These are phyloP conservation scores for Wilcoxina mikolae DNA, from an alignment of 495 filamentous ascomycete species.

Conservation along the genomic window DNA sequence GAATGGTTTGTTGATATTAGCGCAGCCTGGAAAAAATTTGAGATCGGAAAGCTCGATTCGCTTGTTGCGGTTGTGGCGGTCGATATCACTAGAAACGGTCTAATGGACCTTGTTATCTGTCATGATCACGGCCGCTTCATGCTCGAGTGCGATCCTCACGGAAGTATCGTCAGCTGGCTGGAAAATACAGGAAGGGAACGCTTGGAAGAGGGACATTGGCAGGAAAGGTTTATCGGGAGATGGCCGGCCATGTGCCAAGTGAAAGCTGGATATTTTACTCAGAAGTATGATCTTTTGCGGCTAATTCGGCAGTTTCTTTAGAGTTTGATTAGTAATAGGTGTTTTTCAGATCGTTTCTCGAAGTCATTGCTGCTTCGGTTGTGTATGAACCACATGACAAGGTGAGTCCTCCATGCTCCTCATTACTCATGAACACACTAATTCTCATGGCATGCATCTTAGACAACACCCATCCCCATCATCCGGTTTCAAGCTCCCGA, in stretches of 20 bases:
- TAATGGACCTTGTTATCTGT: slow-evolving; percentile 15
- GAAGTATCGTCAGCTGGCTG: background rate
- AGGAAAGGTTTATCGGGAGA: slow-evolving; percentile 15
- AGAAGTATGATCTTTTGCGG: slow-evolving; percentile 12
- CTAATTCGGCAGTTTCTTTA: no score
- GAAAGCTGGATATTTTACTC: slow-evolving; percentile 22
- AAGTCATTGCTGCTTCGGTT: slow-evolving; percentile 14
- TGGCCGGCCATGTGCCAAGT: slow-evolving; percentile 21
- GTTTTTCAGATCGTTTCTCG: slow-evolving; percentile 6
- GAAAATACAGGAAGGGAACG: background rate
- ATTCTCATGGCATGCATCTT: background rate
- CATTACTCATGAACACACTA: no score
- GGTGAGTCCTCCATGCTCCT: background rate
- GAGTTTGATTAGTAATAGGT: background rate
- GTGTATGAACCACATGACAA: slow-evolving; percentile 10
- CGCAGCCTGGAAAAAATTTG: slow-evolving; percentile 3
- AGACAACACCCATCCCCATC: slow-evolving; percentile 16
- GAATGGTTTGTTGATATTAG: background rate
- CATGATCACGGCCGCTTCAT: slow-evolving; percentile 13
- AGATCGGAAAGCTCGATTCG: slow-evolving; percentile 8
- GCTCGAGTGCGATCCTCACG: slow-evolving; percentile 1
- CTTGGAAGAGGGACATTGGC: slow-evolving; percentile 9
- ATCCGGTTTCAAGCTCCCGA: slow-evolving; percentile 19
- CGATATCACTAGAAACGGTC: slow-evolving; percentile 18
- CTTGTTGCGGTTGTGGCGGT: slow-evolving; percentile 12